Base-by-base conservation (phyloP, 495 filamentous ascomycete species). In the Lindgomyces ingoldianus region DNA sequence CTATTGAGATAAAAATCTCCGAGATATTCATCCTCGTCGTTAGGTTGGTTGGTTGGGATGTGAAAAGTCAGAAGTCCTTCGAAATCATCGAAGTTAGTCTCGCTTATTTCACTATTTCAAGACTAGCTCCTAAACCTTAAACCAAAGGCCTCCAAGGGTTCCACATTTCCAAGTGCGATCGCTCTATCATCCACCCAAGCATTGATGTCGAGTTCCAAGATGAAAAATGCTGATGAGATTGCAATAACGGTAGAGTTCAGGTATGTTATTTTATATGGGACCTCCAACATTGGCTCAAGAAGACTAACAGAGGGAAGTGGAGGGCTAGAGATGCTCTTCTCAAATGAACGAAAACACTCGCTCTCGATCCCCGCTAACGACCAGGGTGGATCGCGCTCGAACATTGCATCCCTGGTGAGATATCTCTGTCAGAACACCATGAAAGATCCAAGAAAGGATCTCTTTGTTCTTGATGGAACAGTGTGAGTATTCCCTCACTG, bases 251-350 rank as follows among this genome's bases (percentile, higher is more conserved):
- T 91, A 25, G 89, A 93, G 73, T 92, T 93, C 77, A 87, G 85
- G 89, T 91, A 81, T 71, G 81, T 45, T 19, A 50, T 33, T 49
- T 25, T 70, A 54, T 18, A 65, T 2, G 48, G 44, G 6, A n/a
- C 16, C 16, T 19, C 44, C 8, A n/a, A n/a, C n/a, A 9, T 22
- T 22, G 21, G 4, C 9, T 73, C 21, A 58, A 39, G 14, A 29
- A 73, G 47, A 61, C 29, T 57, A 54, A 51, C 47, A 60, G 11
- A 4, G 4, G 26, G 55, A 36, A 51, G 94, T 64, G 94, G 94
- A 51, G 94, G 94, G 19, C 85, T 98, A n/a, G 94, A 98, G 75
- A 87, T 96, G 74, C 84, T 98, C 57, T 98, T 98, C 74, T 84
- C 86, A 19, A 90, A 96, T 71, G 78, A 90, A 73, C 83, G 85